phyloP scores from a whole-genome alignment of 805 yeast species.

The Yamadazyma sp. region DNA sequence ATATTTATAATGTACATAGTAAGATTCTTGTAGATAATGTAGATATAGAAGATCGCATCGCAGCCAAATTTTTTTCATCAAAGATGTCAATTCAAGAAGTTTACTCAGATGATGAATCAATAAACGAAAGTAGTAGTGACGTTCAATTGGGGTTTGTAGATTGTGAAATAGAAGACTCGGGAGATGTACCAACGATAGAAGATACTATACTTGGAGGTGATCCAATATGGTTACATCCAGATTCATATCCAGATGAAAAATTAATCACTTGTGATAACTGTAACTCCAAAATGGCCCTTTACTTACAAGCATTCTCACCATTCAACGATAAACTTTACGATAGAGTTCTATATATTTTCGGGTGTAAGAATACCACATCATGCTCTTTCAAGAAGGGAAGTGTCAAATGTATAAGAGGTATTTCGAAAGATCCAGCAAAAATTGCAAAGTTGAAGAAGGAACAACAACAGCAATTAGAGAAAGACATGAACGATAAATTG shows the following conservation, averaged over 20 bases:
- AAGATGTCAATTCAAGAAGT: conserved; percentile 39
- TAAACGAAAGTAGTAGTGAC: conserved; percentile 2
- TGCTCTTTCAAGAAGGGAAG: conserved; percentile 74
- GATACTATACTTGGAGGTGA: conserved; percentile 83
- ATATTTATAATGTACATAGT: conserved; percentile 22
- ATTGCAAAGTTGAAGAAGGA: conserved; percentile 39
- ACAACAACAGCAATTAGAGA: conserved; percentile 24
- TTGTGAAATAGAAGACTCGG: conserved; percentile 35
- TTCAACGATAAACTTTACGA: conserved; percentile 70
- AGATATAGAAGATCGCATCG: conserved; percentile 2
- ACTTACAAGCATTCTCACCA: conserved; percentile 81
- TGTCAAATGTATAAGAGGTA: conserved; percentile 73
- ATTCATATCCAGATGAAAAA: conserved; percentile 53
- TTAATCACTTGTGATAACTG: conserved; percentile 67
- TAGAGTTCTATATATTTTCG: conserved; percentile 76
- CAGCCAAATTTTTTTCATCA: neutral
- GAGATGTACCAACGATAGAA: conserved; percentile 34
- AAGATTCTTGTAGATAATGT: conserved; percentile 1
- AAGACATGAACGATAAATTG: conserved; percentile 39
- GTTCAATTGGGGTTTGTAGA: conserved; percentile 67
- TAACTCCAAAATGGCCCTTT: conserved; percentile 54
- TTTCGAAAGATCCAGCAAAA: conserved; percentile 54
- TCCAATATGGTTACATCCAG: conserved; percentile 61
- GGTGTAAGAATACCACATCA: conserved; percentile 51
- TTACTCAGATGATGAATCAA: conserved; percentile 55